Evolutionary conservation across 768 basidiomycete genomes (phyloP), one percentile per base, ranked within the genome.

Genomic region (Macrolepiota albuminosa): DNA sequence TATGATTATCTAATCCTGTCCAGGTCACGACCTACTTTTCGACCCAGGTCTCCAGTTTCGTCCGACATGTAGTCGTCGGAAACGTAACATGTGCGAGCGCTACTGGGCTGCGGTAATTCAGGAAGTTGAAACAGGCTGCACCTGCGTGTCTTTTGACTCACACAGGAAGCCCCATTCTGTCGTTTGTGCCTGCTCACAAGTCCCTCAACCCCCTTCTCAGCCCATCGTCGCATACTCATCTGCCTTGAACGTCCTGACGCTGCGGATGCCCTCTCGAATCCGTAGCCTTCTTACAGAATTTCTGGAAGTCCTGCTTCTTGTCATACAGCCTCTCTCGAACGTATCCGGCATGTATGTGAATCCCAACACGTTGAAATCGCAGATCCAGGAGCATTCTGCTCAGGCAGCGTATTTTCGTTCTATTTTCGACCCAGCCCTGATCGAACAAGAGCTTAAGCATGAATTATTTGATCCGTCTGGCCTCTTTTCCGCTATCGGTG

Each of bases 11-110:
- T 61, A 42, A 59, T 56, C 56, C 33, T 54, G 7, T 59, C 11
- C 67, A 93, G 91, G 91, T 37, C 93, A 96, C 66, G 93, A 95
- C 73, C 80, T 95, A 61, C 83, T 95, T 64, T 95, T 95, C 64
- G 94, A 96, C 63, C 81, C 90, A 18, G 86, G 87, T 16, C 76
- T 93, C 14, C 91, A 93, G 70, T 93, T 93, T 72, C 83, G 89
- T 46, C 89, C 90, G 11, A 86, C 87, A 1, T 80, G 82, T n/a
- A 84, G 84, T 63, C 84, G 87, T 43, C 84, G 87, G 59, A 93
- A 93, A 70, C 77, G 75, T 70, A 84, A 87, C 52, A 77, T 84
- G 40, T 81, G 86, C 0, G 91, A 94, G 63, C 84, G 82, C 60
- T 98, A 96, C 69, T 98, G 95, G 95, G 76, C 77, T 45, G 88